phyloP scores from a whole-genome alignment of 2,329 filamentous ascomycete genomes.

The Beauveria varroae region DNA sequence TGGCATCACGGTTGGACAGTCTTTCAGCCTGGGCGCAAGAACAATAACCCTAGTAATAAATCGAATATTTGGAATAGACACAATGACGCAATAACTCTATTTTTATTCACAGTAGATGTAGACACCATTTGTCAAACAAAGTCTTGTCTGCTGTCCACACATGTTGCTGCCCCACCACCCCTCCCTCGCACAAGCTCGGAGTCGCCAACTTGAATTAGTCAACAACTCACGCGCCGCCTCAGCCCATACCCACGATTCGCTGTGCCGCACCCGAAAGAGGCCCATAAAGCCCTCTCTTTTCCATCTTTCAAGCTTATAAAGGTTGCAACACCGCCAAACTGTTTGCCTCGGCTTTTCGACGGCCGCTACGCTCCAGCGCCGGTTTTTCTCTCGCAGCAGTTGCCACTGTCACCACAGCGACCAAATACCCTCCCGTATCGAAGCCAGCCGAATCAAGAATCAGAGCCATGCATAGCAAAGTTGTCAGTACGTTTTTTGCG shows the following conservation, averaged over 20 bases:
- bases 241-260: constrained; percentile 1
- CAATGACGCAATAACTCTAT: neutral
- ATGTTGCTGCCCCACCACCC: constrained; percentile 7
- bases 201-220: constrained; percentile 8
- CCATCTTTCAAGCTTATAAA: neutral
- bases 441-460: constrained; percentile 26
- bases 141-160: neutral
- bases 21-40: neutral
- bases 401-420: constrained; percentile 39
- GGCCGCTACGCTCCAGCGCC: constrained; percentile 67
- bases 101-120: neutral
- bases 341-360: constrained; percentile 79
- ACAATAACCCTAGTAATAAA: neutral
- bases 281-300: constrained; percentile 9
- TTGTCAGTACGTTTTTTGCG: constrained; percentile 62
- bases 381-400: constrained; percentile 67
- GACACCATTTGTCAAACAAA: neutral
- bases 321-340: constrained; percentile 59
- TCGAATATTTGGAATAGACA: neutral
- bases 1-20: neutral
- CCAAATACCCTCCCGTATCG: neutral
- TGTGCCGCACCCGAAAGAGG: neutral
- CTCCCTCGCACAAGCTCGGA: constrained; percentile 4
- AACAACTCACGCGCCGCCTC: constrained; percentile 3
- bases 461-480: constrained; percentile 81